Conservation (phyloP, 768 basidiomycete genomes). For the Kwoniella sp. region DNA sequence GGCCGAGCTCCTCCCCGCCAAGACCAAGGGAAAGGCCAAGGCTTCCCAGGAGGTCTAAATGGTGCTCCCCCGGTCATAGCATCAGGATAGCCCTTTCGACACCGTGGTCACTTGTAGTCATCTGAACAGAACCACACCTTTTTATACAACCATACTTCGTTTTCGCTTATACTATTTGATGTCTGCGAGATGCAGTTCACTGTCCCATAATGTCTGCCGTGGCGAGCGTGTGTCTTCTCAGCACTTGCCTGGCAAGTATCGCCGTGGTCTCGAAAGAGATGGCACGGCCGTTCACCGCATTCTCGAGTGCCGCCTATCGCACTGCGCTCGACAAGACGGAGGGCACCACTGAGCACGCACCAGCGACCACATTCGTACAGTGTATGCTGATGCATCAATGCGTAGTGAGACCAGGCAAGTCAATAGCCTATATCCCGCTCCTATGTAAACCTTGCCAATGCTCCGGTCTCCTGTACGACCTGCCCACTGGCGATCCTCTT, state of each 20-base stretch:
- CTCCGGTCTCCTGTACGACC: constrained; percentile 36
- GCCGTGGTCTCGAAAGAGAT: no score
- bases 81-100: not conserved
- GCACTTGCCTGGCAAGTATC: no score
- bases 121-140: not conserved
- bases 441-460: constrained; percentile 38
- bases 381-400: not conserved
- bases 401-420: not conserved
- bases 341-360: no score
- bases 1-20: constrained; percentile 59
- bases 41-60: constrained; percentile 49
- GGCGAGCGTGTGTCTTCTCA: no score
- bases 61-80: not conserved
- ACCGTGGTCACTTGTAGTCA: not conserved
- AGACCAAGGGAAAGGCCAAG: constrained; percentile 41
- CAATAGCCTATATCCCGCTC: not conserved
- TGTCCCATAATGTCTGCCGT: no score
- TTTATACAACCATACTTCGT: constrained; percentile 20
- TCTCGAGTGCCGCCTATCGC: no score
- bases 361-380: no score
- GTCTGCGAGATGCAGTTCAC: constrained; percentile 21
- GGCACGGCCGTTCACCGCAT: no score
- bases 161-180: constrained; percentile 30
- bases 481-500: constrained; percentile 27
- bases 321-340: no score